Evolutionary conservation across 2,329 filamentous ascomycete genomes (phyloP).

Genomic region (Akanthomyces lecanii): DNA sequence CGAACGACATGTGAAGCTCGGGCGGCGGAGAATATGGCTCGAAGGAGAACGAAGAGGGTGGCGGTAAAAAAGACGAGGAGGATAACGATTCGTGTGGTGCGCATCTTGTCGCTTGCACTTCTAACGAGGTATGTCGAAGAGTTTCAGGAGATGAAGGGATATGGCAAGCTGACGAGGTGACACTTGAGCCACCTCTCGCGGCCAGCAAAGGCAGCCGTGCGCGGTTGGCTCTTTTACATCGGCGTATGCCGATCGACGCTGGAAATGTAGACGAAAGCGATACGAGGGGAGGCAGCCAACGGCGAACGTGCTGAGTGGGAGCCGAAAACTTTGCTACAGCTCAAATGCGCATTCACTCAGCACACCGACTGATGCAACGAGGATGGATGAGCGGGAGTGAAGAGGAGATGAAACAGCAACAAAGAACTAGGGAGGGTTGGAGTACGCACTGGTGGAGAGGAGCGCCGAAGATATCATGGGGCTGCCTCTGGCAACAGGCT

Average conservation of each 20-base stretch:
- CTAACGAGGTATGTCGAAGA: not conserved
- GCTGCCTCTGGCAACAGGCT: not conserved
- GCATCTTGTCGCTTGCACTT: slow-evolving; percentile 40
- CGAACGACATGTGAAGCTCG: not conserved
- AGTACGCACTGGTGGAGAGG: slow-evolving; percentile 3
- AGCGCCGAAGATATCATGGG: slow-evolving; percentile 8
- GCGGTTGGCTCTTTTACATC: slow-evolving; percentile 12
- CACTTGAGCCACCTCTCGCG: slow-evolving; percentile 13
- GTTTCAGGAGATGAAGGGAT: not conserved
- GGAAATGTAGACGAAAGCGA: not conserved
- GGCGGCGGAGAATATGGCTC: slow-evolving; percentile 40
- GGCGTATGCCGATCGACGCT: slow-evolving; percentile 12
- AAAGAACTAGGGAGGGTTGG: slow-evolving; percentile 1
- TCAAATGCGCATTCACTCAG: not conserved
- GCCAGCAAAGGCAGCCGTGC: slow-evolving; percentile 13
- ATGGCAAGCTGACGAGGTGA: slow-evolving; percentile 16
- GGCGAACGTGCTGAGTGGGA: not conserved
- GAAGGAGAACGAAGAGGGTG: slow-evolving; percentile 52
- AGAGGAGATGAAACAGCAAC: not conserved
- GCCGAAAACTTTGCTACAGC: not conserved
- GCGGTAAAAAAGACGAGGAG: slow-evolving; percentile 51
- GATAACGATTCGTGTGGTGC: slow-evolving; percentile 50
- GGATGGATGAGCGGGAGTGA: not conserved
- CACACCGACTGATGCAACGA: not conserved
- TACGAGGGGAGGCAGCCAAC: not conserved